Conservation (phyloP, 202 grass and related monocot species). For the Musa balbisiana region DNA sequence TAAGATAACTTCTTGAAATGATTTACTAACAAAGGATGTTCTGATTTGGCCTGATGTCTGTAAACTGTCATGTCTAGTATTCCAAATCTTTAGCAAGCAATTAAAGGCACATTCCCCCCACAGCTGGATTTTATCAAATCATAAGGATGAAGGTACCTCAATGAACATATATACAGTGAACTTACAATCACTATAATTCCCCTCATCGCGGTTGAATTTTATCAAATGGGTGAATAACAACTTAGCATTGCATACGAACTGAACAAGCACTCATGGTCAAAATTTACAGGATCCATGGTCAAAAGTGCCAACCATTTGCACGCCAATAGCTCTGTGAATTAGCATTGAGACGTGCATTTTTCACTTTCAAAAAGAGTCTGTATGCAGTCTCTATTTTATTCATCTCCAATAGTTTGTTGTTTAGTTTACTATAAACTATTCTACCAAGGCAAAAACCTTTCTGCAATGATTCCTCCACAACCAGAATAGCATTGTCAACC, state of each 20-base stretch:
- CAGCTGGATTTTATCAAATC: background rate
- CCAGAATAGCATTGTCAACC: slow-evolving; percentile 61
- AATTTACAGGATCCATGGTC: background rate
- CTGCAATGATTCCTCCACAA: slow-evolving; percentile 66
- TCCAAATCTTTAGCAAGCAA: background rate
- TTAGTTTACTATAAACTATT: slow-evolving; percentile 75
- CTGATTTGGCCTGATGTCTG: background rate
- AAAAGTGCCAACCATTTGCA: slow-evolving; percentile 80
- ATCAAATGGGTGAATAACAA: too few relatives aligned
- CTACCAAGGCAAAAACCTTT: slow-evolving; percentile 60
- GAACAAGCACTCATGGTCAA: background rate
- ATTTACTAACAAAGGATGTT: background rate
- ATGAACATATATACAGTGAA: background rate
- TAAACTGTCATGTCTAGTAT: background rate
- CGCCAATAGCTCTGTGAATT: slow-evolving; percentile 55
- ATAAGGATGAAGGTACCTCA: background rate
- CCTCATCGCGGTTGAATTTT: background rate
- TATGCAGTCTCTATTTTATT: slow-evolving; percentile 76
- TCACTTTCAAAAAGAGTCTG: slow-evolving; percentile 65
- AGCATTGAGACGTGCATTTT: slow-evolving; percentile 31
- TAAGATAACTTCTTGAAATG: background rate
- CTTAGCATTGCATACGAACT: background rate
- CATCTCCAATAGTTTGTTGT: slow-evolving; percentile 70
- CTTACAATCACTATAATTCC: background rate
- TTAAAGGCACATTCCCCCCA: background rate